phyloP scores from a whole-genome alignment of 2,329 filamentous ascomycete species.

The Verticillium nubilum region DNA sequence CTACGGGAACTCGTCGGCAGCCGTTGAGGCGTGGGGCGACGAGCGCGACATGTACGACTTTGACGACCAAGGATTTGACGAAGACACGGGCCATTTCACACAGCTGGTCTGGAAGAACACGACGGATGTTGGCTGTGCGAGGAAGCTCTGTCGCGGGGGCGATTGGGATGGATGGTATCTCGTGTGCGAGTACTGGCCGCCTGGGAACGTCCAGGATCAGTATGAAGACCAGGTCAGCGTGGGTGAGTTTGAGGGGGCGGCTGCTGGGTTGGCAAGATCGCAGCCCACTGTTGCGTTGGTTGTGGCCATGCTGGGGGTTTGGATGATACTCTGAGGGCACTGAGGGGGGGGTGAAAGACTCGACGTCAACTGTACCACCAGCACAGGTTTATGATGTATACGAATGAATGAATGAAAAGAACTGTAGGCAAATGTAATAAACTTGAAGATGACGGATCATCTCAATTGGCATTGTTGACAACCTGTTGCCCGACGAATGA shows the following conservation, averaged over 20 bases:
- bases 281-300: background rate
- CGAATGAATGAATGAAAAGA: background rate
- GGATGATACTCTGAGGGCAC: background rate
- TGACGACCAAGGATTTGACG: conserved; percentile 45
- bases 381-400: background rate
- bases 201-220: conserved; percentile 55
- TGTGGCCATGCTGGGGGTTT: background rate
- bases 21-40: conserved; percentile 62
- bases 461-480: too few species aligned
- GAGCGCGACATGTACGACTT: conserved; percentile 58
- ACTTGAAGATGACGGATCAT: too few species aligned
- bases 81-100: conserved; percentile 65
- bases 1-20: conserved; percentile 51
- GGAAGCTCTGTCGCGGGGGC: conserved; percentile 15
- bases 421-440: too few species aligned
- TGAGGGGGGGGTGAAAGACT: too few species aligned
- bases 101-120: conserved; percentile 67
- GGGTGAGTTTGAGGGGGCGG: background rate
- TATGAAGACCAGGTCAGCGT: conserved; percentile 30
- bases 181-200: conserved; percentile 65
- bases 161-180: conserved; percentile 51
- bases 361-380: background rate
- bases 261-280: background rate
- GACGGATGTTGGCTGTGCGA: conserved; percentile 50
- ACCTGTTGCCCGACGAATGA: too few species aligned